Evolutionary conservation across 345 rosid species (phyloP).

Genomic region (Clarkia xantiana): DNA sequence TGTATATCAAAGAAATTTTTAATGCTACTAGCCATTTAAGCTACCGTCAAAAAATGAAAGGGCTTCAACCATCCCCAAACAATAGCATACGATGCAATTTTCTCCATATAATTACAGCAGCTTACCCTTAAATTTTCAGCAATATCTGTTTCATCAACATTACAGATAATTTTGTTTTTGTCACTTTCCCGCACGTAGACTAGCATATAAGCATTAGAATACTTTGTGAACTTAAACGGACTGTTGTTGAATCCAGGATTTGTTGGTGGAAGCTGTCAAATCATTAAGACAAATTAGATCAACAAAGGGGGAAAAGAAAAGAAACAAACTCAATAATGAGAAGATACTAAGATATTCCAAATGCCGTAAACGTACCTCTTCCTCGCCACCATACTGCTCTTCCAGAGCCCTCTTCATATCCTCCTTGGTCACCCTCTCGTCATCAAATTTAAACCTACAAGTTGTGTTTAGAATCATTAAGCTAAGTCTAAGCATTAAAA

Average conservation of each 20-base stretch:
- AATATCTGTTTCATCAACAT: conserved; percentile 95
- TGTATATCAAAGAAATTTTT: too few species aligned
- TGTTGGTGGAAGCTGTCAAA: conserved; percentile 66
- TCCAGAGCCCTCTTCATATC: conserved; percentile 83
- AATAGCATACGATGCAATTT: too few species aligned
- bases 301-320: conserved; percentile 2
- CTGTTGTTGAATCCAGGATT: conserved; percentile 92
- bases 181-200: conserved; percentile 95
- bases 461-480: too few species aligned
- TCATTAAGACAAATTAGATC: conserved; percentile 8
- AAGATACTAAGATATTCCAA: neutral
- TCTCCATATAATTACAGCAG: conserved; percentile 8
- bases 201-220: conserved; percentile 98
- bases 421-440: conserved; percentile 94
- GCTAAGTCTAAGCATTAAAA: too few species aligned
- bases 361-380: conserved; percentile 43
- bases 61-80: too few species aligned
- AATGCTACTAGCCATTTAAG: too few species aligned
- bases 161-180: conserved; percentile 89
- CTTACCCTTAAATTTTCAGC: conserved; percentile 89
- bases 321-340: neutral
- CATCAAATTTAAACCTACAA: conserved; percentile 91
- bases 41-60: too few species aligned
- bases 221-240: conserved; percentile 81
- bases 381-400: conserved; percentile 98